Base-by-base conservation (phyloP, 352 stramenopile species). In the Pythium folliculosum region DNA sequence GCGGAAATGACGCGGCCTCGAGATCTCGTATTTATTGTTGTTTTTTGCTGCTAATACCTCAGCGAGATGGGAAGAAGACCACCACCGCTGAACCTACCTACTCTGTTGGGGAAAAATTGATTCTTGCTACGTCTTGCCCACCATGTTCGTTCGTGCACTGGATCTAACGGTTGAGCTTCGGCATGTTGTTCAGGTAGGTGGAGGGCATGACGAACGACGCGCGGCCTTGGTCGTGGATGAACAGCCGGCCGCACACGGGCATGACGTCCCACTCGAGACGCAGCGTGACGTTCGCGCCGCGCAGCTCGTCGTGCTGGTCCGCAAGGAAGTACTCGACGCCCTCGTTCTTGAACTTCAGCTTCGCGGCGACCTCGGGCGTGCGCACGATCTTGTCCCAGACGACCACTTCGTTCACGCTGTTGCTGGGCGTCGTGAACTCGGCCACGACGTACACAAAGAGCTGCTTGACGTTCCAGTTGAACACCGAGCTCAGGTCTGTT, bases 401-500 rank as follows among this genome's bases (percentile, higher is more conserved):
- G 44, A 95, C 87, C n/a, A 95, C 87, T 66, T 91, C 66, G 75
- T 95, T 95, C 61, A 75, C 67, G 12, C 53, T 51, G 67, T 94
- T 94, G 62, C 72, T 83, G 60, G 71, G 54, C 64, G 71, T 93
- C 72, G 76, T 58, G 69, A 92, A 96, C 75, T 94, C 86, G 54
- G 88, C 88, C 57, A 92, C 55, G 54, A 96, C 82, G 82, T 94
- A 96, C 71, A 94, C 86, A 53, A 96, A 96, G 56, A 96, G 71
- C 75, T 94, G 86, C 82, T 94, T 96, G 35, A 92, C 86, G 72
- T 96, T 96, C 88, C 88, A 96, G 70, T 96, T 96, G 80, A 96
- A 96, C 27, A 94, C 86, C 25, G 86, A 93, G 72, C 81, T 88
- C 59, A 95, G 57, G 21, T 95, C 87, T 90, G 49, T 10, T 21